phyloP scores from a whole-genome alignment of 495 filamentous ascomycete genomes.

The Penicillium macrosclerotiorum region DNA sequence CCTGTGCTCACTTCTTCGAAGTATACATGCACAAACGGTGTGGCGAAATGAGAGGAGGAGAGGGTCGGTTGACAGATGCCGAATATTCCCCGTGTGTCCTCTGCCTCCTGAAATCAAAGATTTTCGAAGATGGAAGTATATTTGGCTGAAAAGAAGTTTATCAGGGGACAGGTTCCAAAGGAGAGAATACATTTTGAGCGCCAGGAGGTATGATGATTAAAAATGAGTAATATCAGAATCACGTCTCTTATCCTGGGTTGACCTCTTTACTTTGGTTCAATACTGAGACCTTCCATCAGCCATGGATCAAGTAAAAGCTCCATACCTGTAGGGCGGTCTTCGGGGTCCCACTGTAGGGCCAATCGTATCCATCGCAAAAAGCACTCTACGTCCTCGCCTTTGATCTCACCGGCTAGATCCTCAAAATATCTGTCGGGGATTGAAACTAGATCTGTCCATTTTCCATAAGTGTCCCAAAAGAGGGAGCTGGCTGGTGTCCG shows the following conservation, averaged over 20 bases:
- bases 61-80: slow-evolving; percentile 12
- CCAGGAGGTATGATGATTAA: no score
- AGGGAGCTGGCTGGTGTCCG: slow-evolving; percentile 15
- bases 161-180: no score
- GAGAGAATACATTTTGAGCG: no score
- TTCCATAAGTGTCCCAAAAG: slow-evolving; percentile 23
- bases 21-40: slow-evolving; percentile 58
- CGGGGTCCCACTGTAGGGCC: slow-evolving; percentile 46
- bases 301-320: slow-evolving; percentile 28
- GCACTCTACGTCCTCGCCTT: slow-evolving; percentile 28
- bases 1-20: slow-evolving; percentile 54
- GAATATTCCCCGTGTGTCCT: no score
- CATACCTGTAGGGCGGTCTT: slow-evolving; percentile 38
- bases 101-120: no score
- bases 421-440: slow-evolving; percentile 17
- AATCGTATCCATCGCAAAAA: slow-evolving; percentile 30
- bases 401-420: slow-evolving; percentile 10
- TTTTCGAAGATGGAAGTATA: no score
- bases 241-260: no score
- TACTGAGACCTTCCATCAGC: slow-evolving; percentile 12
- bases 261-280: no score
- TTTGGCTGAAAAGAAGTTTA: no score
- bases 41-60: slow-evolving; percentile 42
- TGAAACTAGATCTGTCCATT: slow-evolving; percentile 19
- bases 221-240: no score